phyloP scores from a whole-genome alignment of 1,284 basidiomycete genomes.

The Sanghuangporus weigelae region DNA sequence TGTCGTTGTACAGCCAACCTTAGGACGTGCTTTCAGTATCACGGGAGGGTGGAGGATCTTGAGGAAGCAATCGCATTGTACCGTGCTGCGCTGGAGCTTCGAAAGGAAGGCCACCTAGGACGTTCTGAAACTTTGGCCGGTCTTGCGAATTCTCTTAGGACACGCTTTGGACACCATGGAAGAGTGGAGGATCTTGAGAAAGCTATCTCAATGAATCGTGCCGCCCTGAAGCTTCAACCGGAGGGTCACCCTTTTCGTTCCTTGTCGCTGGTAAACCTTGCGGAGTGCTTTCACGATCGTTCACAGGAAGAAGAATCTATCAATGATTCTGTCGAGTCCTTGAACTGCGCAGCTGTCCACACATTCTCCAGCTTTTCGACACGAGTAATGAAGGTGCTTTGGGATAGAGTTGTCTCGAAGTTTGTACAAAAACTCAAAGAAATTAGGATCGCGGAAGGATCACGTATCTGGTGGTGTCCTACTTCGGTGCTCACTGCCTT shows the following conservation, averaged over 20 bases:
- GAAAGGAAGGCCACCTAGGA: not conserved
- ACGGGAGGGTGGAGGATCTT: not conserved
- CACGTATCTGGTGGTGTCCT: conserved; percentile 43
- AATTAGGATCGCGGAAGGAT: conserved; percentile 13
- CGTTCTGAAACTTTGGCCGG: not conserved
- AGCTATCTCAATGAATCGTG: not conserved
- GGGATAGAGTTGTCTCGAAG: not conserved
- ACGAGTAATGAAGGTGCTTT: not conserved
- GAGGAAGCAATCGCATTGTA: not conserved
- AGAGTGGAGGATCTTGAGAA: not conserved
- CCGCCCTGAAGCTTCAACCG: not conserved
- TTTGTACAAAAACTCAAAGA: not conserved
- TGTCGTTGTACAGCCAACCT: not conserved
- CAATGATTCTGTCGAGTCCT: conserved; percentile 24
- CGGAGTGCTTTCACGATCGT: conserved; percentile 6
- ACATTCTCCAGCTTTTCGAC: not conserved
- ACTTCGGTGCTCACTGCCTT: conserved; percentile 30
- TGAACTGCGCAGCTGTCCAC: not conserved
- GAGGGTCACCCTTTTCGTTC: not conserved
- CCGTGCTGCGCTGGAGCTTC: not conserved
- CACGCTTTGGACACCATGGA: not conserved
- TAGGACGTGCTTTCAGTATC: not conserved
- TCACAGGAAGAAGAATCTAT: conserved; percentile 25
- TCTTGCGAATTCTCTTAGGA: not conserved
- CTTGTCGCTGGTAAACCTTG: not conserved